phyloP scores from a whole-genome alignment of 805 yeast genomes.

The Scheffersomyces amazonensis region DNA sequence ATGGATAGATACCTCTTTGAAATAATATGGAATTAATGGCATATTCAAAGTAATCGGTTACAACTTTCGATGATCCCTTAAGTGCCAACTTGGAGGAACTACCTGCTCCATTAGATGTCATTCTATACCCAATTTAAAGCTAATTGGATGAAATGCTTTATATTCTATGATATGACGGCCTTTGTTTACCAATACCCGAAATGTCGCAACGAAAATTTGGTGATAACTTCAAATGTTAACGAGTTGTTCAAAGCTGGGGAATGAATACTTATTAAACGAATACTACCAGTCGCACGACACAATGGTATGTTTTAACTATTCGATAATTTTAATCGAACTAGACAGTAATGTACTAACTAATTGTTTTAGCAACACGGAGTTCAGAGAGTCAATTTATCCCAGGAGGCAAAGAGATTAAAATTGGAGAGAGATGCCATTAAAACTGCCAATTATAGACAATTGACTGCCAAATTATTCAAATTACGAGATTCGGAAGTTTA shows the following conservation, averaged over 20 bases:
- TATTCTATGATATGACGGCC: background rate
- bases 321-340: too few species aligned
- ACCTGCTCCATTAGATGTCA: background rate
- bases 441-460: conserved; percentile 51
- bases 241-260: too few species aligned
- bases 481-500: conserved; percentile 14
- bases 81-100: conserved; percentile 48
- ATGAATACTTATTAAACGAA: too few species aligned
- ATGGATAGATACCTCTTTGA: conserved; percentile 87
- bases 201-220: too few species aligned
- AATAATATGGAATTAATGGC: conserved; percentile 78
- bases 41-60: conserved; percentile 82
- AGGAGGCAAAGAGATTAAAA: conserved; percentile 53
- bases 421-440: conserved; percentile 56
- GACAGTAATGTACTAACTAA: background rate
- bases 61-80: conserved; percentile 75
- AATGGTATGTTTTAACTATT: too few species aligned
- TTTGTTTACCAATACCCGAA: background rate
- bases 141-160: background rate
- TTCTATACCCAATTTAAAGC: too few species aligned
- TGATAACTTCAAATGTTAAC: too few species aligned
- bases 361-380: conserved; percentile 62
- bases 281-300: too few species aligned
- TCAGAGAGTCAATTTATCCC: conserved; percentile 54
- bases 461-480: conserved; percentile 44